Percentiles rank a stretch among this genome's conserved stretches.
phyloP scores from a whole-genome alignment of 176 grass and related monocot species.

The Pontederia paniculata region DNA sequence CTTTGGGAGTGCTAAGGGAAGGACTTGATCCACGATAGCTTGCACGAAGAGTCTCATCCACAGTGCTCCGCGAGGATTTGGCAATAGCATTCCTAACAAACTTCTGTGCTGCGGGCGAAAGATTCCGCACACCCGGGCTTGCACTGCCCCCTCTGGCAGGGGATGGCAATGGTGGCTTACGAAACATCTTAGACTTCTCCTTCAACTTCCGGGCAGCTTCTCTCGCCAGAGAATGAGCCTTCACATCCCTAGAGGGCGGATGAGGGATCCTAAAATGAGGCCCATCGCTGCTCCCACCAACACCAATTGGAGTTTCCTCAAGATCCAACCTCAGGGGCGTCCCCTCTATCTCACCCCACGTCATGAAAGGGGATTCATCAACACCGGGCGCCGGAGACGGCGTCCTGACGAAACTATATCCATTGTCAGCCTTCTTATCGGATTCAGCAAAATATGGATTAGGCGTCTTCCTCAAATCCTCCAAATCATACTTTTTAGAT shows the following conservation, averaged over 20 bases:
- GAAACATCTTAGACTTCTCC: constrained; percentile 48
- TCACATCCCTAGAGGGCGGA: constrained; percentile 58
- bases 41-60: constrained; percentile 90
- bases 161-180: constrained; percentile 71
- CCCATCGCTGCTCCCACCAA: constrained; percentile 27
- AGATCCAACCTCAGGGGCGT: constrained; percentile 71
- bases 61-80: constrained; percentile 39
- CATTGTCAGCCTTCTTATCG: constrained; percentile 50
- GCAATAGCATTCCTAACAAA: constrained; percentile 80
- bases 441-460: constrained; percentile 69
- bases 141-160: constrained; percentile 61
- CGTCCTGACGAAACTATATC: constrained; percentile 82
- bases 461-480: constrained; percentile 83
- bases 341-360: constrained; percentile 92
- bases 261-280: constrained; percentile 72
- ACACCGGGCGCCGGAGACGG: constrained; percentile 75
- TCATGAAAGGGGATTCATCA: constrained; percentile 96
- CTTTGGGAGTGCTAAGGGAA: constrained; percentile 41
- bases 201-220: constrained; percentile 86
- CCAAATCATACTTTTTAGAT: constrained; percentile 73
- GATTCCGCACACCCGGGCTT: constrained; percentile 51
- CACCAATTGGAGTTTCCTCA: constrained; percentile 32
- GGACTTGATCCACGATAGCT: constrained; percentile 77
- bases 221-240: constrained; percentile 76
- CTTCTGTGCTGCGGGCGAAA: constrained; percentile 80